These are phyloP conservation scores for Lactarius sp. DNA, from an alignment of 768 basidiomycete genomes.

Conservation along the genomic window DNA sequence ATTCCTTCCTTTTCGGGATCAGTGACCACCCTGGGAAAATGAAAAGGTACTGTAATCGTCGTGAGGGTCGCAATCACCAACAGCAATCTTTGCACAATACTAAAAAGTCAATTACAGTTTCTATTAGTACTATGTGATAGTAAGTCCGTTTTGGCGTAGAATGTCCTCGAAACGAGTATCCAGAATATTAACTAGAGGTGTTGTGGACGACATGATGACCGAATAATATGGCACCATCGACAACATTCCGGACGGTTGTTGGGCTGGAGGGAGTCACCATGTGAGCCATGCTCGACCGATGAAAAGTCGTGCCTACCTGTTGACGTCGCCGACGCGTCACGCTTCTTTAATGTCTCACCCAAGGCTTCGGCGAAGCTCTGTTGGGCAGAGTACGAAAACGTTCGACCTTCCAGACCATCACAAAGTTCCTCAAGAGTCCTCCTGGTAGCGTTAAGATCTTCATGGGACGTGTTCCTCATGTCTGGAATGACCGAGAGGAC, in stretches of 20 bases:
- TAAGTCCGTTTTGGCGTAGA: neutral
- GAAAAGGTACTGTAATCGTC: no score
- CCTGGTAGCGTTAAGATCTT: slow-evolving; percentile 5
- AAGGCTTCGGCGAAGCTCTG: neutral
- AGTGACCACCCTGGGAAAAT: no score
- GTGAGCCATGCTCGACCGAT: neutral
- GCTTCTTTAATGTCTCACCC: neutral
- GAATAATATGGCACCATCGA: neutral
- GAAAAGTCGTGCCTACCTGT: neutral
- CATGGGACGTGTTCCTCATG: neutral
- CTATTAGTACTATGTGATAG: neutral
- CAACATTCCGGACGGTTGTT: neutral
- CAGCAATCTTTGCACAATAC: no score
- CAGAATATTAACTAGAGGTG: neutral
- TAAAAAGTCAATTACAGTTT: no score
- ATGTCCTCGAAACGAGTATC: neutral
- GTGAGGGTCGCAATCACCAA: no score
- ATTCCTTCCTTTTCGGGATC: neutral
- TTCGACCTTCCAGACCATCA: neutral
- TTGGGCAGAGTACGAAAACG: slow-evolving; percentile 3
- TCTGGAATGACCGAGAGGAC: neutral
- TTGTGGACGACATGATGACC: neutral
- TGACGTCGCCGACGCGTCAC: neutral
- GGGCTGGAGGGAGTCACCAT: neutral
- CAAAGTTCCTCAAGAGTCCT: slow-evolving; percentile 5